Conservation (phyloP, 179 eudicot species). For the Monotropa hypopitys region DNA sequence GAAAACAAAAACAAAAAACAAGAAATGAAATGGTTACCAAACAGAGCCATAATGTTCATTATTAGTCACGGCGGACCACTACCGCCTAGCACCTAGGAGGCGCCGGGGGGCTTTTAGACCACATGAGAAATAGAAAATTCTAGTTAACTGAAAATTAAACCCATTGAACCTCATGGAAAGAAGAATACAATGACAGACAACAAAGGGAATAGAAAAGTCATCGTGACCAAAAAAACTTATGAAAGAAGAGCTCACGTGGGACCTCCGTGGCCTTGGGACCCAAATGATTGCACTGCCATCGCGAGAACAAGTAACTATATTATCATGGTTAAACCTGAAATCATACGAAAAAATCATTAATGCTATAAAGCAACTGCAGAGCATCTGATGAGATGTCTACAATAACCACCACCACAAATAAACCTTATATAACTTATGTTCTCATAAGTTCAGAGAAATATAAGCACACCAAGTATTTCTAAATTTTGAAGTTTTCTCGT, state of each 20-base stretch:
- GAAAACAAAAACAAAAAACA: too few species aligned
- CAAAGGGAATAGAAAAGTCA: neutral
- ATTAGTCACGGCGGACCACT: too few species aligned
- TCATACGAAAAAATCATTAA: neutral
- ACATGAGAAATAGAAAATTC: too few species aligned
- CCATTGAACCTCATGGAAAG: neutral
- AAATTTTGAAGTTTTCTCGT: constrained; percentile 56
- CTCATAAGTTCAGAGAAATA: neutral
- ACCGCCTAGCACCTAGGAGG: too few species aligned
- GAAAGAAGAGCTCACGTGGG: constrained; percentile 43
- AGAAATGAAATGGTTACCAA: too few species aligned
- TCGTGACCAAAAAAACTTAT: neutral
- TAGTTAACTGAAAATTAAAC: neutral
- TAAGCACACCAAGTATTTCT: constrained; percentile 66
- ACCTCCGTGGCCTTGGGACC: constrained; percentile 85
- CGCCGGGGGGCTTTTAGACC: too few species aligned
- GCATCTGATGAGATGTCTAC: neutral
- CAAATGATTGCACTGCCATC: constrained; percentile 99
- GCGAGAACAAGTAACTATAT: constrained; percentile 95
- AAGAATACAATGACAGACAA: neutral
- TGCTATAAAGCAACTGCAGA: constrained; percentile 6
- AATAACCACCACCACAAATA: neutral
- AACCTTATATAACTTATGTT: neutral
- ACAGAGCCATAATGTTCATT: too few species aligned
- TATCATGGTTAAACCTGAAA: constrained; percentile 80